phyloP scores from a whole-genome alignment of 1,139 yeast genomes.

The Pichia sp. region DNA sequence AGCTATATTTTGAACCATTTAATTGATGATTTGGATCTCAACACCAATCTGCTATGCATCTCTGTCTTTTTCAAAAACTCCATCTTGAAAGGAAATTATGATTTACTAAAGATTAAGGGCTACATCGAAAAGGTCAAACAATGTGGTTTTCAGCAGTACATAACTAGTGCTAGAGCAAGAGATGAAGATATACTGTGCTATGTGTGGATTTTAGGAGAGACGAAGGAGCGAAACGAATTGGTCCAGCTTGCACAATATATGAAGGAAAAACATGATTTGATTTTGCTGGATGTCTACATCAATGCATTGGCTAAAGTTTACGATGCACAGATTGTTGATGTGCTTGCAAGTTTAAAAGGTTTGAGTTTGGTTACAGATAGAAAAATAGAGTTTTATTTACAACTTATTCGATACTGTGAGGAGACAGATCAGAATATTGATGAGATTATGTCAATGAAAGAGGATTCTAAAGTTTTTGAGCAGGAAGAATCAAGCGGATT shows the following conservation, averaged over 20 bases:
- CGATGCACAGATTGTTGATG: background rate
- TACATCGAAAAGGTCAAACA: background rate
- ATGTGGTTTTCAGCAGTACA: background rate
- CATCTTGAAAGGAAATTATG: background rate
- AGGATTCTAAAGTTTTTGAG: background rate
- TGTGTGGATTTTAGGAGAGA: conserved; percentile 4
- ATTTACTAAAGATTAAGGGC: too few relatives aligned
- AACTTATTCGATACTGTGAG: too few relatives aligned
- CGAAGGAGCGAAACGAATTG: conserved; percentile 1
- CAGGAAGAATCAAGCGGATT: background rate
- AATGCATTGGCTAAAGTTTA: background rate
- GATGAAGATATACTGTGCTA: conserved; percentile 9
- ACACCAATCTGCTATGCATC: background rate
- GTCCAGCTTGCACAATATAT: background rate
- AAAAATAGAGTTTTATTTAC: background rate
- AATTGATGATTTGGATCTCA: background rate
- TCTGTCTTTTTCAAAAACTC: background rate
- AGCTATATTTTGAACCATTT: background rate
- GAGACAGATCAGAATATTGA: too few relatives aligned
- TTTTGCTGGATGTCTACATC: background rate
- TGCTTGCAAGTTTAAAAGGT: background rate
- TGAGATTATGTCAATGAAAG: too few relatives aligned
- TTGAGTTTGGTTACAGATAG: background rate
- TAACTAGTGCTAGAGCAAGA: background rate
- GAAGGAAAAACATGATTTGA: background rate